Evolutionary conservation across 1,139 yeast species (phyloP), one percentile per base, ranked within the genome.

Genomic region (Taiozyma onychis): DNA sequence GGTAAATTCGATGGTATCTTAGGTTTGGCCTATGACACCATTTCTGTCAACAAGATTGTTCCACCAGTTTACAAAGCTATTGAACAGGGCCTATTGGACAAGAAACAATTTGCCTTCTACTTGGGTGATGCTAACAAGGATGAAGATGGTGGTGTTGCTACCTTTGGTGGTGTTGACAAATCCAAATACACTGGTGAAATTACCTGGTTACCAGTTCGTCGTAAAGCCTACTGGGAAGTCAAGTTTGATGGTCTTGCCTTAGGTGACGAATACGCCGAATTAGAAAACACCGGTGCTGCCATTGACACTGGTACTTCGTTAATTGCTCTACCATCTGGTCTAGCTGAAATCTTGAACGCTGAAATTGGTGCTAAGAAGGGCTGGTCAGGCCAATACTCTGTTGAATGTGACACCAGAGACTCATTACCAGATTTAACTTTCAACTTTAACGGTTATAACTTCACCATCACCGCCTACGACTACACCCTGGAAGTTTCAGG

Each of bases 171-270:
- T 57, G 76, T 84, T 61, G 97, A 91, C 67, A 77, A 82, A 59
- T 68, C 82, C 55, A 79, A 82, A 66, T 89, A 75, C 71, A 72
- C 74, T 46, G 99, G 99, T 57, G 81, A 91, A 61, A 77, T 93
- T 62, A 86, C 93, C 49, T 90, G 95, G 88, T 80, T 93, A 71
- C 99, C 99, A 52, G 95, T 93, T 54, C 89, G 99, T 76, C 88
- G 99, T 79, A 88, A 91, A 83, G 99, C 98, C 39, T 93, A 93
- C 80, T 93, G 99, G 99, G 99, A 93, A 76, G 99, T 93, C 54
- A 80, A 86, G 57, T 85, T 93, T 59, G 89, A 89, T 62, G 91
- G 96, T 62, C 76, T 93, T 66, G 88, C 91, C 41, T 78, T 93
- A 56, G 99, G 99, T 62, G 86, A 85, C 57, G 96, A 93, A 72